Evolutionary conservation across 208 protist species (phyloP), one percentile per base, ranked within the genome.

Genomic region (Trypanosoma platydactyli): DNA sequence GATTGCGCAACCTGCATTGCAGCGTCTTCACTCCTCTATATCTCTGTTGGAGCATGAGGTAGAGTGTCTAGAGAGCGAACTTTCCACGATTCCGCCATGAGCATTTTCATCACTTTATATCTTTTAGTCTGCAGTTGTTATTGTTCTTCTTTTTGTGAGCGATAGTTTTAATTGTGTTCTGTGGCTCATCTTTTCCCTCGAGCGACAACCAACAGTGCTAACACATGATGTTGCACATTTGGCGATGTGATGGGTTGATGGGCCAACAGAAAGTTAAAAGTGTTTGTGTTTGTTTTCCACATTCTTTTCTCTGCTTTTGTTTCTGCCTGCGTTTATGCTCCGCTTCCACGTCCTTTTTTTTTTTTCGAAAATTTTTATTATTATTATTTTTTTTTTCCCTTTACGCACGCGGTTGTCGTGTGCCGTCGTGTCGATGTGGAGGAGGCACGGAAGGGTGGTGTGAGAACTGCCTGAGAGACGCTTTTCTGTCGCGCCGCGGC

Each of bases 21-120:
- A 60, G 30, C 54, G 79, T 24, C 35, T 88, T 56, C 30, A 73
- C 16, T 72, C 45, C 45, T 69, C 77, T 18, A 73, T 88, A 51
- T 55, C 68, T 1, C 2, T 58, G 5, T 41, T 92, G 38, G 65
- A 77, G 29, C 64, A 41, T 4, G 73, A 86, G 68, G 81, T 91
- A 42, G 54, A 73, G 44, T 68, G 68, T 18, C 68, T 87, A n/a
- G 80, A 88, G 49, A 48, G 49, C 42, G 58, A 57, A 53, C n/a
- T 86, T 51, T 0, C 42, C 6, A 15, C 45, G 33, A 25, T 7
- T 20, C 15, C 16, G 25, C 20, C 29, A 42, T 53, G 55, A 22
- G 35, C 7, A 0, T 24, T 24, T 45, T 38, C n/a, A 41, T 53
- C 20, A 11, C 22, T 6, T 40, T 25, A 53, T 51, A 22, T 5